Percentiles rank a stretch among this genome's conserved stretches.
These are phyloP conservation scores for Wickerhamomyces alni DNA, from an alignment of 805 yeast species.

Conservation along the genomic window DNA sequence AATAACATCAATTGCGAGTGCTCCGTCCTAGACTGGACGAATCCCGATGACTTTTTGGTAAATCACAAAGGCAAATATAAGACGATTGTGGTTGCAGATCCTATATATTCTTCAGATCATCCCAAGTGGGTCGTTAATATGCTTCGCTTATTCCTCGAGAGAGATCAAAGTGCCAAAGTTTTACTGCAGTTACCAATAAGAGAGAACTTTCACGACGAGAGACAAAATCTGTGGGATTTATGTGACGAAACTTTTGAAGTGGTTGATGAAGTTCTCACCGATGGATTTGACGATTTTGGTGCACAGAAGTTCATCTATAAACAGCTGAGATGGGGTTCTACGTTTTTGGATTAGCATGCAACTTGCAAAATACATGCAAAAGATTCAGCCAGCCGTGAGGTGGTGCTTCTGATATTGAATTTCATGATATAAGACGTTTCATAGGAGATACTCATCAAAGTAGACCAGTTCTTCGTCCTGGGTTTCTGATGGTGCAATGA, in stretches of 20 bases:
- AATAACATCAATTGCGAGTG: slow-evolving; percentile 41
- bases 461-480: slow-evolving; percentile 33
- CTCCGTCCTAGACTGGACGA: slow-evolving; percentile 71
- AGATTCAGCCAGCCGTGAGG: too few relatives aligned
- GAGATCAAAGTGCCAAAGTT: slow-evolving; percentile 34
- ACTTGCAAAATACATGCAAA: too few relatives aligned
- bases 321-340: slow-evolving; percentile 21
- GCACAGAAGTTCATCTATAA: slow-evolving; percentile 47
- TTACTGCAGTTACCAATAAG: slow-evolving; percentile 76
- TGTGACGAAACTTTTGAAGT: slow-evolving; percentile 29
- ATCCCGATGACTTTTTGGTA: slow-evolving; percentile 38
- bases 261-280: slow-evolving; percentile 28
- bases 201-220: slow-evolving; percentile 54
- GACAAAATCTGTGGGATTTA: slow-evolving; percentile 54
- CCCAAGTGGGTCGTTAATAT: slow-evolving; percentile 67
- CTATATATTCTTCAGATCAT: slow-evolving; percentile 78
- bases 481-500: slow-evolving; percentile 30
- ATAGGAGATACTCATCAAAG: slow-evolving; percentile 43
- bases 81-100: slow-evolving; percentile 76
- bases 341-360: too few relatives aligned
- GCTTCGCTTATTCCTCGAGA: slow-evolving; percentile 41
- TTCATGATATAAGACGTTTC: too few relatives aligned
- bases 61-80: slow-evolving; percentile 36
- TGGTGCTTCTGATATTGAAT: too few relatives aligned
- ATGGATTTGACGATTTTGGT: slow-evolving; percentile 87